Base-by-base conservation (phyloP, 192 early-diverging fungal genomes). In the Thoreauomyces humboldtii region DNA sequence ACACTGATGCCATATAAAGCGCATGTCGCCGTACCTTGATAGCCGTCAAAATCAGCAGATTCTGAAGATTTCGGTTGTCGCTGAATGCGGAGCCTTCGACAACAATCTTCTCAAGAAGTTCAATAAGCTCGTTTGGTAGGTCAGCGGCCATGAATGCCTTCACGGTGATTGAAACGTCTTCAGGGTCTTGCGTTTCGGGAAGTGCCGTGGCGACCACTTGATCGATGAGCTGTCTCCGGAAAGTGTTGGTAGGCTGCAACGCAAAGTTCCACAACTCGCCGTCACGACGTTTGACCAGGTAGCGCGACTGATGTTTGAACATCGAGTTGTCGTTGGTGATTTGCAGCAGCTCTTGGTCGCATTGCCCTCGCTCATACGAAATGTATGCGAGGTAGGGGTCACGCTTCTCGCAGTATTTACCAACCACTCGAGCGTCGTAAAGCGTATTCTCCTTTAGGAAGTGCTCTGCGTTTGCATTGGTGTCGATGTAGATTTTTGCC, bases 401-500 rank as follows among this genome's bases (percentile, higher is more conserved):
- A 45, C 94, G 88, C 81, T 95, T 97, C 76, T 98, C 97, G 81
- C 97, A 97, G 83, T 98, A 97, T 57, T 95, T 91, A 59, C 97
- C 97, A 57, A 99, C 89, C n/a, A 91, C 80, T 27, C 86, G 81
- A 24, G 94, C 87, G 68, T 98, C 86, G 72, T 98, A 98, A 41
- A 86, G 79, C 50, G 83, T 76, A 67, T 94, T 94, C 57, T 89
- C 88, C 69, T 84, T 89, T 61, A 99, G 78, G 86, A 99, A 99
- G 50, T 85, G 81, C 71, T 99, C 97, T 11, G 97, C 91, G 56
- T 98, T 96, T 71, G 92, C 96, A 87, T 98, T 99, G 75, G 91
- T 98, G 74, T 99, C 97, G 66, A 99, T 97, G 73, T 96, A 97
- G 59, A 99, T 98, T 83, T 98, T 99, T 62, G 93, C 97, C 42